A percentile compares a stretch with the other conserved stretches of the same genome.
Conservation (phyloP, 2,329 filamentous ascomycete genomes). For the Truncatella angustata region DNA sequence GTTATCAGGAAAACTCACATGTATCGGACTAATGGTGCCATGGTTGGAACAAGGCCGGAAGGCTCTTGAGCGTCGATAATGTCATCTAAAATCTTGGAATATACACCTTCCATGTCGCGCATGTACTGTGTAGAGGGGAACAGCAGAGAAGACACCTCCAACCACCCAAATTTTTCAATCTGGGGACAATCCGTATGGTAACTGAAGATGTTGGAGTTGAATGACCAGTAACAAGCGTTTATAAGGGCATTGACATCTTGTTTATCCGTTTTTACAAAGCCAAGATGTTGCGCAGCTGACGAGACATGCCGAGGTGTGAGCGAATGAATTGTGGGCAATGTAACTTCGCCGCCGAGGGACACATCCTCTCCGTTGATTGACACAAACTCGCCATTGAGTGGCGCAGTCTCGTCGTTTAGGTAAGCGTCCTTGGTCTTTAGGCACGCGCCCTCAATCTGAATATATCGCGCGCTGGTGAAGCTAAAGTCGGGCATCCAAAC, state of each 20-base stretch:
- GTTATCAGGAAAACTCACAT: too few relatives aligned
- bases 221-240: conserved; percentile 43
- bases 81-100: conserved; percentile 45
- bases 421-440: too few relatives aligned
- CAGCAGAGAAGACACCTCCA: conserved; percentile 45
- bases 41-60: conserved; percentile 42
- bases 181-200: conserved; percentile 48
- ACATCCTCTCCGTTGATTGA: too few relatives aligned
- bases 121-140: conserved; percentile 44
- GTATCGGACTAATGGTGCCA: conserved; percentile 45
- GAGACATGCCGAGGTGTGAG: conserved; percentile 36
- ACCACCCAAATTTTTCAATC: conserved; percentile 48
- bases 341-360: conserved; percentile 20
- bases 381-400: too few relatives aligned
- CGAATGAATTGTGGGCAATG: conserved; percentile 32
- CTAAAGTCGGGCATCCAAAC: neutral
- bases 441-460: conserved; percentile 38
- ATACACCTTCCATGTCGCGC: conserved; percentile 43
- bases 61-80: conserved; percentile 44
- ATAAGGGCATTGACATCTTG: conserved; percentile 39
- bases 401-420: too few relatives aligned
- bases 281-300: conserved; percentile 34
- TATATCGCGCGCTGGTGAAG: conserved; percentile 36
- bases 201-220: conserved; percentile 40
- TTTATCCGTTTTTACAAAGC: conserved; percentile 36